Base-by-base conservation (phyloP, 306 rosid genomes). In the Carpinus fangiana region DNA sequence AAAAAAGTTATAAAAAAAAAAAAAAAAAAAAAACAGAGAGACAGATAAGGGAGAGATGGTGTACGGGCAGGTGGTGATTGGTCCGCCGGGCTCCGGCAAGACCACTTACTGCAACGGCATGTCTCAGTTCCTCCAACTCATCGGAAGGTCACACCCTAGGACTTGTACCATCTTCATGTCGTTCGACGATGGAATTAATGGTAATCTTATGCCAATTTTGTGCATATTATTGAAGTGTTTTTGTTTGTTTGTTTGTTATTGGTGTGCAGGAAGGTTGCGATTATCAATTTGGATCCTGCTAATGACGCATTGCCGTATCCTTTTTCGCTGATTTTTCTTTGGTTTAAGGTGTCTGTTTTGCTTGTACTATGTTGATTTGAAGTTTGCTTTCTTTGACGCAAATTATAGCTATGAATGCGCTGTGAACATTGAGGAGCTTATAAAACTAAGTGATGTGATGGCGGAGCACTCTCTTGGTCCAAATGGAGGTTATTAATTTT, bases 41-140 rank as follows among this genome's bases (percentile, higher is more conserved):
- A 70, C 71, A 81, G 72, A 86, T 83, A 76, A 47, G 72, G 66
- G 31, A 12, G 70, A 77, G 20, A 89, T 89, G 92, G 92, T 86
- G 68, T 89, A 82, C 71, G 92, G 92, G 70, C 98, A 94, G 91
- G 84, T 95, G 66, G 98, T 92, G 51, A 82, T 92, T 53, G 98
- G 98, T 77, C 98, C 98, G 41, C 98, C 98, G 61, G 98, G 98
- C 38, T 90, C 98, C n/a, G 98, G 98, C n/a, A 94, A 95, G 86
- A 91, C 98, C 55, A 95, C 98, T n/a, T 95, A 92, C 84, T 95
- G 98, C 84, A 95, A 95, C 73, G 98, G 98, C 81, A 90, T 95
- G 98, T 92, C 98, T 73, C 98, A 95, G 80, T 95, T 90, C 80
- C 94, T 95, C 66, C 53, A 73, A 56, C 95, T 94, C 55, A 94